phyloP scores from a whole-genome alignment of 495 filamentous ascomycete species.

The Diplogelasinospora grovesii region DNA sequence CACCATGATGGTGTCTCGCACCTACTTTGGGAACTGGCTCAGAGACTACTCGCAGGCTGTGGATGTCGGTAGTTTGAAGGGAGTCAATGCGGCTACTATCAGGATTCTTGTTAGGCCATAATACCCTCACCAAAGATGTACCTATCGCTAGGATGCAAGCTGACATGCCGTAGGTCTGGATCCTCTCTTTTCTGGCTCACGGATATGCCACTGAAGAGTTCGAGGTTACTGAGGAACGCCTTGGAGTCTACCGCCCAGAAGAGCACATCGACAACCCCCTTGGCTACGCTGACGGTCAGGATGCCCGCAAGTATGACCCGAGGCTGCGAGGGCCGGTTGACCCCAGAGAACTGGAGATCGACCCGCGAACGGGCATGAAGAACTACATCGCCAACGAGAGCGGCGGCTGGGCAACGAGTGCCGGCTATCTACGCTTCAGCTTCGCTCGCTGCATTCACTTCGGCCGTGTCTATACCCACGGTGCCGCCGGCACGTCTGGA shows the following conservation, averaged over 20 bases:
- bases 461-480: constrained; percentile 76
- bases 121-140: too few relatives aligned
- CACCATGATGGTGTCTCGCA: constrained; percentile 75
- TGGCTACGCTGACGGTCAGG: constrained; percentile 81
- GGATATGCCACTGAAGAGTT: constrained; percentile 97
- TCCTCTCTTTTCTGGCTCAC: constrained; percentile 85
- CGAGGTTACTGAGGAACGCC: constrained; percentile 84
- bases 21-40: constrained; percentile 86
- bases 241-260: constrained; percentile 90
- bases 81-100: constrained; percentile 83
- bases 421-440: constrained; percentile 84
- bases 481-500: constrained; percentile 52
- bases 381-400: constrained; percentile 95
- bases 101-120: constrained; percentile 59
- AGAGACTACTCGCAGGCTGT: constrained; percentile 80
- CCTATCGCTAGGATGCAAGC: constrained; percentile 1
- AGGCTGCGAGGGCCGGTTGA: constrained; percentile 72
- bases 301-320: constrained; percentile 79
- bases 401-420: constrained; percentile 78
- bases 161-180: constrained; percentile 51
- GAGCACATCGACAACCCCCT: constrained; percentile 93
- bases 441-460: constrained; percentile 82
- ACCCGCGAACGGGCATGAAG: constrained; percentile 87
- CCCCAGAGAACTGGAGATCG: constrained; percentile 72
- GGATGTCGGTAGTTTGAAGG: constrained; percentile 86